Base-by-base conservation (phyloP, 1,284 basidiomycete species). In the Thecaphora thlaspeos region DNA sequence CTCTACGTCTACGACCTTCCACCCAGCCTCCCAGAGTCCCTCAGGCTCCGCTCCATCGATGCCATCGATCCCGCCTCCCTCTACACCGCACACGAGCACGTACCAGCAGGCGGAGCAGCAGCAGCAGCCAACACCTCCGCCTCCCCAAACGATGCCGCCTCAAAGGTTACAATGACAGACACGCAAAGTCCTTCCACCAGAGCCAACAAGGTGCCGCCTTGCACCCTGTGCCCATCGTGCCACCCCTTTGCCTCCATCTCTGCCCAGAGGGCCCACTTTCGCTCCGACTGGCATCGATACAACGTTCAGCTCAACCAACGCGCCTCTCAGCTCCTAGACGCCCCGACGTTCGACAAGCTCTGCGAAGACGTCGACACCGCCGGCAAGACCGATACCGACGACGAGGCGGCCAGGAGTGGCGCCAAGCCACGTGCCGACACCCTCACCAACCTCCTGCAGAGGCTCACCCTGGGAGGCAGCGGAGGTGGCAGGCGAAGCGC, bases 251-350 rank as follows among this genome's bases (percentile, higher is more conserved):
- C 81, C 12, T 86, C 87, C 48, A 84, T 94, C 2, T 85, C 89
- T 26, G 88, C 89, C 48, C 91, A 96, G 74, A 83, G 93, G 42
- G 79, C 81, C 1, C 94, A 98, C 79, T 96, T 91, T 78, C 87
- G 88, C 70, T 90, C 90, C 24, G 93, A 97, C 79, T 97, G 94
- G 94, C 94, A 98, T 82, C 84, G 92, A 48, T 97, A 95, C 80
- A 98, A 98, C 75, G 89, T 93, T 59, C 95, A 94, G 79, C 55
- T 73, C 26, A 58, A 51, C 36, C 47, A 64, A 2, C 58, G 60
- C 17, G 43, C 21, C 15, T 40, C 44, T 2, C 26, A 55, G 3
- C 56, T 66, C 1, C 60, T 64, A n/a, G 50, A 55, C 0, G 54
- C 57, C 24, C 39, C 56, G 18, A 51, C 55, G 8, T 73, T 68